Conservation (phyloP, 257 asterid species). For the Leptodermis oblonga region DNA sequence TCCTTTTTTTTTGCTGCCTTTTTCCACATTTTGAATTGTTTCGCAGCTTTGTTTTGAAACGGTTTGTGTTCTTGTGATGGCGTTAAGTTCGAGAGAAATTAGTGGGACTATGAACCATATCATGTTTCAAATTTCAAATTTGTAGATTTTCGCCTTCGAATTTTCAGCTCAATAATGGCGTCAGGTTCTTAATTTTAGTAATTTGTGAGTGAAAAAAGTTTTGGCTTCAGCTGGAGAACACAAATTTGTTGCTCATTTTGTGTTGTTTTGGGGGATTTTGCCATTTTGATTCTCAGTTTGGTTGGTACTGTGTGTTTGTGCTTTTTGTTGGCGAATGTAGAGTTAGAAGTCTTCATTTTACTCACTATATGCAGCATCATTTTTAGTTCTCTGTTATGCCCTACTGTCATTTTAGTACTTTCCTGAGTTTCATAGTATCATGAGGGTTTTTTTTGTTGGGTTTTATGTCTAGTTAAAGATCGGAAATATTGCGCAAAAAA, state of each 20-base stretch:
- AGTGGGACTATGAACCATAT: background rate
- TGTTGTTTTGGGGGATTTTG: background rate
- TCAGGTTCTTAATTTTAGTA: background rate
- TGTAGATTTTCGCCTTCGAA: background rate
- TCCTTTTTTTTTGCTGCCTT: background rate
- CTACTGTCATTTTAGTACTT: background rate
- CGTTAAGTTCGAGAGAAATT: background rate
- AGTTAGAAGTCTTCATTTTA: background rate
- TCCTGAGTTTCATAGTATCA: background rate
- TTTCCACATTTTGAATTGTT: constrained; percentile 4
- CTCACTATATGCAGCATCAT: background rate
- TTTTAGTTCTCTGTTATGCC: background rate
- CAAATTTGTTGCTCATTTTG: background rate
- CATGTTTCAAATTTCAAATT: background rate
- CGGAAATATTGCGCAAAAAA: background rate
- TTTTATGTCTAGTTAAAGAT: background rate
- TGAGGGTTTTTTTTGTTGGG: background rate
- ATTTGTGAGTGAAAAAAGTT: background rate
- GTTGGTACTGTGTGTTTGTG: background rate
- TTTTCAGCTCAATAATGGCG: background rate
- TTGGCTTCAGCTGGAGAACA: background rate
- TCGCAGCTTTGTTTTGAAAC: constrained; percentile 2
- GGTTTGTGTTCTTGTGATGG: constrained; percentile 7
- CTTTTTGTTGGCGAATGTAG: too few relatives aligned
- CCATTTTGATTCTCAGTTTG: too few relatives aligned